Evolutionary conservation across 352 stramenopile genomes (phyloP).

Genomic region (Globisporangium viniferum): DNA sequence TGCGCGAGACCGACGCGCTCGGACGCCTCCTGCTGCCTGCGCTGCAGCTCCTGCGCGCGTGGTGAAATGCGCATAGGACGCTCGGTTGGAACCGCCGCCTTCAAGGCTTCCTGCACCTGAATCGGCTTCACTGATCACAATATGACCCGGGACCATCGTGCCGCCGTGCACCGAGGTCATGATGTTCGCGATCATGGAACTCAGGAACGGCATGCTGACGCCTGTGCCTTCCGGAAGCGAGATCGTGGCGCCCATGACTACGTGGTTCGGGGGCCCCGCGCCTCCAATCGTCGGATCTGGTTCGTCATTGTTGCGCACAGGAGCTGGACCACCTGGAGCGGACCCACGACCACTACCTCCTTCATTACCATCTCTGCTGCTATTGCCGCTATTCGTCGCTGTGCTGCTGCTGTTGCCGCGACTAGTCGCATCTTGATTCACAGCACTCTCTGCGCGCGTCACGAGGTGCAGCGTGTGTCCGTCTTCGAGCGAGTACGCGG

Average conservation of each 20-base stretch:
- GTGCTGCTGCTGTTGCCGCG: not conserved
- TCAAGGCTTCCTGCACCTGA: conserved; percentile 5
- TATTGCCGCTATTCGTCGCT: not conserved
- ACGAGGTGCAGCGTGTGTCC: conserved; percentile 82
- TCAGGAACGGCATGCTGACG: conserved; percentile 80
- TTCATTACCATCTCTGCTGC: not conserved
- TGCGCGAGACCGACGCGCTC: conserved; percentile 7
- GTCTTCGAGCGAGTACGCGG: conserved; percentile 75
- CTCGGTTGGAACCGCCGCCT: not conserved
- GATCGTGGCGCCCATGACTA: conserved; percentile 80
- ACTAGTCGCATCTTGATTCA: not conserved
- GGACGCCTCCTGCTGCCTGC: not conserved
- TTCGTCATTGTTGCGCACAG: conserved; percentile 58
- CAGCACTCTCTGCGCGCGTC: conserved; percentile 36
- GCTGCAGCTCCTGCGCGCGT: not conserved
- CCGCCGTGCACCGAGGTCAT: conserved; percentile 51
- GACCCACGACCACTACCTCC: not conserved
- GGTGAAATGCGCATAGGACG: conserved; percentile 16
- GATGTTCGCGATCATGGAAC: conserved; percentile 79
- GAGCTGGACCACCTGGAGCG: not conserved
- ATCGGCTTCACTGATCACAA: conserved; percentile 12
- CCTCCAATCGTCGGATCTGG: conserved; percentile 49
- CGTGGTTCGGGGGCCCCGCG: conserved; percentile 23
- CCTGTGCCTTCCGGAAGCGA: conserved; percentile 57
- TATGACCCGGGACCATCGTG: conserved; percentile 19